Evolutionary conservation across 2,329 filamentous ascomycete species (phyloP).

Genomic region (Cadophora sp.): DNA sequence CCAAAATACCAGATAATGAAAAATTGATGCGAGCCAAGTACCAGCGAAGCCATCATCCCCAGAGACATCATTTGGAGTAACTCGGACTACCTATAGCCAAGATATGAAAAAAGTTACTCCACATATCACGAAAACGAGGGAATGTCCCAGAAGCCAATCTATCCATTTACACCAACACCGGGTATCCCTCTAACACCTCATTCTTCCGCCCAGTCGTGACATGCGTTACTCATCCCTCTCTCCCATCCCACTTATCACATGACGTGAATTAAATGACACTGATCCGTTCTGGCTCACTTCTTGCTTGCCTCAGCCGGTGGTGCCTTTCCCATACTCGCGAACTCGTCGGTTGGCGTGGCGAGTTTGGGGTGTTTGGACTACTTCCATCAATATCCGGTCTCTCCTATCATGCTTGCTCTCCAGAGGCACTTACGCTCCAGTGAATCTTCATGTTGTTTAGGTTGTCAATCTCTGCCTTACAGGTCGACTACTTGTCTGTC

Average conservation of each 20-base stretch:
- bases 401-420: neutral
- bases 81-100: no score
- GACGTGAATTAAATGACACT: neutral
- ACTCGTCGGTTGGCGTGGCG: slow-evolving; percentile 7
- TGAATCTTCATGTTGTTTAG: slow-evolving; percentile 21
- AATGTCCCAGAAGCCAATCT: neutral
- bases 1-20: no score
- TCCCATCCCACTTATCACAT: neutral
- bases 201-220: neutral
- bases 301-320: slow-evolving; percentile 4
- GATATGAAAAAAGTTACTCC: no score
- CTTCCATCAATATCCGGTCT: neutral
- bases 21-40: no score
- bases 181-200: slow-evolving; percentile 9
- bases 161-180: neutral
- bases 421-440: slow-evolving; percentile 14
- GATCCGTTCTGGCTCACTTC: neutral
- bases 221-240: neutral
- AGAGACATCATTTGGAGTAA: no score
- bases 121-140: neutral
- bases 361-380: slow-evolving; percentile 22
- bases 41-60: no score
- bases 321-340: slow-evolving; percentile 14
- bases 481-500: slow-evolving; percentile 5
- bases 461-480: slow-evolving; percentile 20